Evolutionary conservation across 2,329 filamentous ascomycete genomes (phyloP), one percentile per base, ranked within the genome.

Genomic region (Aquanectria penicillioides): DNA sequence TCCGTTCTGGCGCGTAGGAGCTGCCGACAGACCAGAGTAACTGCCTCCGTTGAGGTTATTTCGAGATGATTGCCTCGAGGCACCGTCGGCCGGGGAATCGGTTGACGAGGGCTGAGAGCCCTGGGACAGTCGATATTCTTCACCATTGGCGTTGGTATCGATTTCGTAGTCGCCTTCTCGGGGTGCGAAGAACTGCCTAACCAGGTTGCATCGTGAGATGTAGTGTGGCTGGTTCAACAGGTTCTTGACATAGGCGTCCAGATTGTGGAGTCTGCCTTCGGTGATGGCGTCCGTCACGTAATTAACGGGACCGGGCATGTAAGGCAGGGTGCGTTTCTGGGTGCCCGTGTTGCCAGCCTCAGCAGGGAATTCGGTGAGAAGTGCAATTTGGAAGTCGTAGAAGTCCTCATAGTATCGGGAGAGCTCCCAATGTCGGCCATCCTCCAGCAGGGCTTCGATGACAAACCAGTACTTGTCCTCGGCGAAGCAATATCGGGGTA

Each of bases 381-480:
- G 87, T 26, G 93, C 92, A 72, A 98, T 98, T 75, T 99, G 95
- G 75, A 98, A 94, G 75, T 98, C 95, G 78, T 98, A 99, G 73
- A 99, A 99, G 78, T 98, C 95, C 75, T 98, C 93, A 72, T 99
- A 99, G 72, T 97, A 95, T 63, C 95, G 88, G 33, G 93, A 94
- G 46, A 99, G 80, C 73, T 97, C 94, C 93, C 94, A 98, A 72
- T 92, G 89, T 41, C 92, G 86, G 43, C 93, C 94, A 73, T 98
- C 94, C 71, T 97, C 93, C 75, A 98, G 86, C 69, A 89, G 85
- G 20, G 92, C 93, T 75, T 97, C 94, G 58, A 99, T 94, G 52
- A 97, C 92, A 72, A 98, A 99, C 93, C 95, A 98, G 77, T 98
- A 98, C 75, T 97, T 97, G 68, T 97, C 94, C 73, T 98, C 94